phyloP scores from a whole-genome alignment of 2,329 filamentous ascomycete genomes.

The Ambrosiella cleistominuta region DNA sequence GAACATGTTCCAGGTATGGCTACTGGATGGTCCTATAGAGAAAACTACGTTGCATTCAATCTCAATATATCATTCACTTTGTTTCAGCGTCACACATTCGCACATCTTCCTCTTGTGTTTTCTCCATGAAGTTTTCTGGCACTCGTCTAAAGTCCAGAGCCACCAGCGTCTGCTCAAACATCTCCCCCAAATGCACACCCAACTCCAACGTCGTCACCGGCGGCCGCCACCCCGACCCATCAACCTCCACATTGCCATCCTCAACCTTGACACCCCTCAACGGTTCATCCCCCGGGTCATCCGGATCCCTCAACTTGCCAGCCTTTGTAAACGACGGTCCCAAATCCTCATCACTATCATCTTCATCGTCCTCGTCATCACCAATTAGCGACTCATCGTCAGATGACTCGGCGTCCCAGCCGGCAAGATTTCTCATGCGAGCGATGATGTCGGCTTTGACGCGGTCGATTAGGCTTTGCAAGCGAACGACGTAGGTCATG shows the following conservation, averaged over 20 bases:
- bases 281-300: constrained; percentile 20
- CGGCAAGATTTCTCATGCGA: constrained; percentile 19
- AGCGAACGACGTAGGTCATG: constrained; percentile 69
- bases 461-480: constrained; percentile 63
- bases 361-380: background rate
- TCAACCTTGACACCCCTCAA: background rate
- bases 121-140: constrained; percentile 15
- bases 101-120: background rate
- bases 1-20: background rate
- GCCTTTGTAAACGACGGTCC: constrained; percentile 22
- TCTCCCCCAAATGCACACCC: constrained; percentile 53
- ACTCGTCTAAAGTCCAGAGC: constrained; percentile 53
- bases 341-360: constrained; percentile 4
- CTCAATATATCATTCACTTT: background rate
- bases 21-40: no score
- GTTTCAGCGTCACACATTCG: background rate
- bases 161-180: constrained; percentile 67
- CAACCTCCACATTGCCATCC: constrained; percentile 1
- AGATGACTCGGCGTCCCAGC: background rate
- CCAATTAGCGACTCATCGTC: background rate
- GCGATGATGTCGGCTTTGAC: constrained; percentile 44
- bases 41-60: no score
- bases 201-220: constrained; percentile 23
- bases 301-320: constrained; percentile 27
- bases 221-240: constrained; percentile 8